A percentile compares a stretch with the other conserved stretches of the same genome.
phyloP scores from a whole-genome alignment of 495 filamentous ascomycete species.

The Xylaria grammica region DNA sequence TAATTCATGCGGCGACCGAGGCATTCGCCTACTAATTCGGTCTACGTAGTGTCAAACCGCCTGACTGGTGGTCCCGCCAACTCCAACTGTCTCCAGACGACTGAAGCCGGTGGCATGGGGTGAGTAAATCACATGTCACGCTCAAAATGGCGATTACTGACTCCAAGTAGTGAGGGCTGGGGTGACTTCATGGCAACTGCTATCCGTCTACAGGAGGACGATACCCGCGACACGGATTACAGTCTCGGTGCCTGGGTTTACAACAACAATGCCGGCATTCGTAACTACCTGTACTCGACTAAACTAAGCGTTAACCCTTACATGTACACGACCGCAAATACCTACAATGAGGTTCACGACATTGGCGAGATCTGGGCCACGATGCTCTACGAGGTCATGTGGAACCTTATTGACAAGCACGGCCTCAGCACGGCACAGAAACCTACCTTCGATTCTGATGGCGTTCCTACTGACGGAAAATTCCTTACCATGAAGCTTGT shows the following conservation, averaged over 20 bases:
- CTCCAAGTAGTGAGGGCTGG: slow-evolving; percentile 53
- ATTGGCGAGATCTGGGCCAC: slow-evolving; percentile 60
- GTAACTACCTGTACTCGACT: slow-evolving; percentile 58
- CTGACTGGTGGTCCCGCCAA: slow-evolving; percentile 61
- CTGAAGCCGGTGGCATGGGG: slow-evolving; percentile 55
- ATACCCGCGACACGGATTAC: slow-evolving; percentile 54
- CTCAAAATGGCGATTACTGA: slow-evolving; percentile 16
- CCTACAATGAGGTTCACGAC: slow-evolving; percentile 46
- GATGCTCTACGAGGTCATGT: slow-evolving; percentile 57
- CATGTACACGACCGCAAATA: slow-evolving; percentile 49
- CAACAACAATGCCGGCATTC: slow-evolving; percentile 49
- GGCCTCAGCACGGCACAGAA: slow-evolving; percentile 49
- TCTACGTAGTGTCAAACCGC: slow-evolving; percentile 51
- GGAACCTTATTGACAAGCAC: slow-evolving; percentile 59
- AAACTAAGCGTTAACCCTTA: slow-evolving; percentile 50
- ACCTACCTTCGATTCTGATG: slow-evolving; percentile 49
- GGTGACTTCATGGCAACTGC: slow-evolving; percentile 59
- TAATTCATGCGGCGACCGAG: not conserved
- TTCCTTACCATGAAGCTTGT: slow-evolving; percentile 59
- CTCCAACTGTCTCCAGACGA: slow-evolving; percentile 48
- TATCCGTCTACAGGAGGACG: slow-evolving; percentile 52
- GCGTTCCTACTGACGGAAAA: slow-evolving; percentile 56
- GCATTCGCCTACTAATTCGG: not conserved
- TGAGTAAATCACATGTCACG: not conserved
- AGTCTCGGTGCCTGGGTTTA: slow-evolving; percentile 52